A percentile compares a stretch with the other conserved stretches of the same genome.
Evolutionary conservation across 768 basidiomycete genomes (phyloP).

Genomic region (Mycena maculata): DNA sequence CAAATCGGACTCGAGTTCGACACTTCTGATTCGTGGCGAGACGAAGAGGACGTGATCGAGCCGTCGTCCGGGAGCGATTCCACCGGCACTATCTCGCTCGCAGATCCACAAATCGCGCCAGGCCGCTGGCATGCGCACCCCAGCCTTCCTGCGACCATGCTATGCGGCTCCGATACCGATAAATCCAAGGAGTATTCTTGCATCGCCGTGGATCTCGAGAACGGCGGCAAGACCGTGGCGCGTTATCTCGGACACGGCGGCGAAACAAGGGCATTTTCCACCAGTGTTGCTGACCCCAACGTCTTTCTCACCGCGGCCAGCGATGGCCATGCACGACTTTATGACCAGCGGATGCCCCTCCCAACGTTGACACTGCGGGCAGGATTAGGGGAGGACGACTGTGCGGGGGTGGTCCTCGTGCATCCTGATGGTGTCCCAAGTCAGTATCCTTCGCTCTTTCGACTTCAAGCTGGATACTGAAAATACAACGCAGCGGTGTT

Average conservation of each 20-base stretch:
- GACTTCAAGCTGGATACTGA: no score
- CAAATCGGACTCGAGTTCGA: slow-evolving; percentile 31
- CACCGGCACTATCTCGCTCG: slow-evolving; percentile 18
- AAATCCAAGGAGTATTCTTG: slow-evolving; percentile 32
- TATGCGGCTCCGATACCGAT: slow-evolving; percentile 33
- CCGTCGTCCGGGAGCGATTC: slow-evolving; percentile 42
- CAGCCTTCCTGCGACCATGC: slow-evolving; percentile 34
- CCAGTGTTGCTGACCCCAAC: slow-evolving; percentile 48
- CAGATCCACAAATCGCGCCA: slow-evolving; percentile 29
- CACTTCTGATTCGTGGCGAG: not conserved
- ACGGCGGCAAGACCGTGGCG: slow-evolving; percentile 44
- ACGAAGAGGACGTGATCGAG: slow-evolving; percentile 39
- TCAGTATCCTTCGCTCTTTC: slow-evolving; percentile 28
- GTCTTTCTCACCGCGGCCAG: slow-evolving; percentile 49
- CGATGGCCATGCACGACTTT: slow-evolving; percentile 55
- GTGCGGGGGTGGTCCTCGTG: slow-evolving; percentile 41
- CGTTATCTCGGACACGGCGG: slow-evolving; percentile 55
- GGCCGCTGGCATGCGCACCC: slow-evolving; percentile 43
- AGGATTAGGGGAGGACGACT: slow-evolving; percentile 30
- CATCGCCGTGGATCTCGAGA: slow-evolving; percentile 47
- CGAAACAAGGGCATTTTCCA: slow-evolving; percentile 45
- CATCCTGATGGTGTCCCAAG: slow-evolving; percentile 54
- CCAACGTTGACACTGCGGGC: slow-evolving; percentile 50
- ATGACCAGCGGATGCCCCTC: slow-evolving; percentile 50
- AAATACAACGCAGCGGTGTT: slow-evolving; percentile 34